phyloP scores from a whole-genome alignment of 495 filamentous ascomycete species.

The Aspergillus kassunensis region DNA sequence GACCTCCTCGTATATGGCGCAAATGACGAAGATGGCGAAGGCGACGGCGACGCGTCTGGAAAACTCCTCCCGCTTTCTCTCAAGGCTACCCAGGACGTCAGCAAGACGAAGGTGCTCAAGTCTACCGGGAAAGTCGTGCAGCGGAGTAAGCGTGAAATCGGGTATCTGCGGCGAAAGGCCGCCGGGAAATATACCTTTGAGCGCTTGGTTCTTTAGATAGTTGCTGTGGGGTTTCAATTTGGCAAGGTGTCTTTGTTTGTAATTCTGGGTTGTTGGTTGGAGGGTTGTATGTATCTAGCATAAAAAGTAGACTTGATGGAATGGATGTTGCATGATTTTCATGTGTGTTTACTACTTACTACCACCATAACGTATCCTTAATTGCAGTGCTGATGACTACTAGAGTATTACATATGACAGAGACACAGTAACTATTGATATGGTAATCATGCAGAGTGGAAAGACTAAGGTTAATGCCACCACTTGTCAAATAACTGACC shows the following conservation, averaged over 20 bases:
- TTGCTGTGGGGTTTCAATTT: too few relatives aligned
- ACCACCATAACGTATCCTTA: too few relatives aligned
- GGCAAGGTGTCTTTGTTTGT: neutral
- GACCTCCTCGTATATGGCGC: slow-evolving; percentile 37
- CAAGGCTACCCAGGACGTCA: slow-evolving; percentile 59
- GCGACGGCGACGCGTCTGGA: slow-evolving; percentile 32
- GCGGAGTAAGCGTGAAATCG: slow-evolving; percentile 65
- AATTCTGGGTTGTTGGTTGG: neutral
- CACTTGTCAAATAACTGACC: too few relatives aligned
- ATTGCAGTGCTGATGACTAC: too few relatives aligned
- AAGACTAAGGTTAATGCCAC: too few relatives aligned
- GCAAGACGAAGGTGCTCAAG: slow-evolving; percentile 41
- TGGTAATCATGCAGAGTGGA: too few relatives aligned
- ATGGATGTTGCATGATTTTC: too few relatives aligned
- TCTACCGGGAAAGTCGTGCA: slow-evolving; percentile 54
- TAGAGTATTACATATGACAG: too few relatives aligned
- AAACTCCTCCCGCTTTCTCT: slow-evolving; percentile 65
- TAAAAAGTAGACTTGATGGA: slow-evolving; percentile 4
- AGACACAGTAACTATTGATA: too few relatives aligned
- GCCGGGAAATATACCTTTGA: slow-evolving; percentile 75
- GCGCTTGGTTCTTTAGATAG: slow-evolving; percentile 57
- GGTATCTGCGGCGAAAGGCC: slow-evolving; percentile 65
- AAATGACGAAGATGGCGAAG: slow-evolving; percentile 31
- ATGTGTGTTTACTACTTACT: too few relatives aligned
- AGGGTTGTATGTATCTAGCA: neutral